phyloP scores from a whole-genome alignment of 116 monocot species.

The Iris pallida region DNA sequence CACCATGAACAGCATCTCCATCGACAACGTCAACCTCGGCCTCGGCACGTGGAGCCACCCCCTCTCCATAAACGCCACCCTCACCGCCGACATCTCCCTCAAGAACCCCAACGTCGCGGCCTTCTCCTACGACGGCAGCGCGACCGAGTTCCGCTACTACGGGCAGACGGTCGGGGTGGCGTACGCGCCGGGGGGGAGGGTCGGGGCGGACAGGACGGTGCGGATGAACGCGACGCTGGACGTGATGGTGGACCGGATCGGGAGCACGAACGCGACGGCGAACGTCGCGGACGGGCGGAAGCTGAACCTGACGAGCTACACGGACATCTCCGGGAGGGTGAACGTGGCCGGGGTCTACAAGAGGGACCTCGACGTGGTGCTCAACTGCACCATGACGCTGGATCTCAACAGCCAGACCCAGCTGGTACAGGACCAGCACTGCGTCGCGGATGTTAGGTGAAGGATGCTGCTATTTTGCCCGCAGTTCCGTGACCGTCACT shows the following conservation, averaged over 20 bases:
- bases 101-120: constrained; percentile 58
- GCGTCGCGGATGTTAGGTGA: constrained; percentile 17
- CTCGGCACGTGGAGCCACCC: neutral
- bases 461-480: too few species aligned
- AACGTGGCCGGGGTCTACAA: constrained; percentile 44
- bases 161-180: constrained; percentile 27
- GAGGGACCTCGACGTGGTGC: constrained; percentile 22
- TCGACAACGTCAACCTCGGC: constrained; percentile 11
- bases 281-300: neutral
- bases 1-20: constrained; percentile 39
- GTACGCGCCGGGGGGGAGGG: constrained; percentile 25
- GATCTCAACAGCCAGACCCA: neutral
- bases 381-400: constrained; percentile 41
- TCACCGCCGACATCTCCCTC: constrained; percentile 47
- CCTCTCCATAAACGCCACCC: constrained; percentile 24
- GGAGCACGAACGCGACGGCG: neutral
- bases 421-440: constrained; percentile 21
- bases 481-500: too few species aligned
- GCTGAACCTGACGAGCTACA: constrained; percentile 28
- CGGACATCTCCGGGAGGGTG: constrained; percentile 39
- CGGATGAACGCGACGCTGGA: constrained; percentile 54
- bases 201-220: constrained; percentile 31
- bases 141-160: constrained; percentile 45
- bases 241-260: constrained; percentile 19
- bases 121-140: constrained; percentile 31